Evolutionary conservation across 257 asterid genomes (phyloP), one percentile per base, ranked within the genome.

Genomic region (Solanum medicagineum): DNA sequence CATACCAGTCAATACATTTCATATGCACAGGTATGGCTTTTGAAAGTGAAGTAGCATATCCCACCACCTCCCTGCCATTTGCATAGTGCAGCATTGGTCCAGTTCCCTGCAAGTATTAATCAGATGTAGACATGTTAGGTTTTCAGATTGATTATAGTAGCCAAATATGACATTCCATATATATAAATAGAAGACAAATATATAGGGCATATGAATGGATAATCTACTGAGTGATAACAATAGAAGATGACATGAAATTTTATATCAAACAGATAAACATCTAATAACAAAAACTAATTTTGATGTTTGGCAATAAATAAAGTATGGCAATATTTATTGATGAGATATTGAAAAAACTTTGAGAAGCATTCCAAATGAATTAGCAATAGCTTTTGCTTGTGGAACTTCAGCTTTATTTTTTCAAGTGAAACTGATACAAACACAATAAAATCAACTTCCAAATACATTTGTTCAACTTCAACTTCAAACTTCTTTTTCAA

Each of bases 1-100:
- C 93, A 44, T 92, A 96, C 99, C 98, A 96, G 81, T 94, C 96
- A 86, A 95, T 92, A 91, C 99, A 96, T 89, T 90, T 93, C 51
- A 75, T 87, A 81, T 95, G 99, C 85, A 92, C 94, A 54, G 96
- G 86, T 87, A 90, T 89, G 81, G 92, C 89, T 55, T 90, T 88
- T 87, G 94, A 85, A 85, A 69, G 80, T 26, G 83, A 85, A 77
- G 66, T 29, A 3, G 60, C 83, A 53, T 53, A 16, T 53, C 91
- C 88, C 29, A 81, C 74, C 42, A 93, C 95, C 86, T 90, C 96
- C 91, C 89, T 92, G 68, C 98, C 98, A 86, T 93, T 87, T 70
- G 93, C 92, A 87, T 89, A 96, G 89, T 92, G 91, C 91, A 93
- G 84, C 89, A 96, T 68, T 40, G 57, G 88, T 54, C 99, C 99